Percentiles rank a stretch among this genome's conserved stretches.
phyloP scores from a whole-genome alignment of 176 grass and related monocot genomes.

The Carex myosuroides region DNA sequence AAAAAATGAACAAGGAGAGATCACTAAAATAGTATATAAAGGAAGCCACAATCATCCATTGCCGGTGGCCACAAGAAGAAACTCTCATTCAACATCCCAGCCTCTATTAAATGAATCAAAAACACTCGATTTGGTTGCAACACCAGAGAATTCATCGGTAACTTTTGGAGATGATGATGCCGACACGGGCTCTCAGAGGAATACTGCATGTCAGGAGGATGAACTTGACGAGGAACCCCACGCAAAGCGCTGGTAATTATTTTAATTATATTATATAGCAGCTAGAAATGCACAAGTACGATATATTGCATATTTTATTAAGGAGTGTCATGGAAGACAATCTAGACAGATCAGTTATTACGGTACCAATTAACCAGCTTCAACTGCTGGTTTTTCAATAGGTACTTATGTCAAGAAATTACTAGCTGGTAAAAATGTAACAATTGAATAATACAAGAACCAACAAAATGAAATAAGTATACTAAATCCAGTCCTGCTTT shows the following conservation, averaged over 20 bases:
- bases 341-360: not conserved
- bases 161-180: slow-evolving; percentile 66
- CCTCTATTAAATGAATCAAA: slow-evolving; percentile 23
- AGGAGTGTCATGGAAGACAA: not conserved
- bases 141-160: slow-evolving; percentile 75
- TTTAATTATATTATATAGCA: not conserved
- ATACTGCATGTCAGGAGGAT: not conserved
- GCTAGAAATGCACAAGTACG: not conserved
- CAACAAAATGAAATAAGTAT: not conserved
- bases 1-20: slow-evolving; percentile 57
- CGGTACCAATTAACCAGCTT: not conserved
- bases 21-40: slow-evolving; percentile 95
- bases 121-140: slow-evolving; percentile 33
- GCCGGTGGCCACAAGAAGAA: slow-evolving; percentile 43
- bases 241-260: slow-evolving; percentile 54
- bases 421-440: not conserved
- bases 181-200: slow-evolving; percentile 41
- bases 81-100: slow-evolving; percentile 21
- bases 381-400: not conserved
- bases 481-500: not conserved
- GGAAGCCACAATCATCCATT: slow-evolving; percentile 77
- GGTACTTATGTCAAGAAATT: not conserved
- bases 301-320: not conserved
- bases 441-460: not conserved
- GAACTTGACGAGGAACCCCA: slow-evolving; percentile 46